Evolutionary conservation across 2,329 filamentous ascomycete genomes (phyloP).

Genomic region (Iodosphaeria phyllophila): DNA sequence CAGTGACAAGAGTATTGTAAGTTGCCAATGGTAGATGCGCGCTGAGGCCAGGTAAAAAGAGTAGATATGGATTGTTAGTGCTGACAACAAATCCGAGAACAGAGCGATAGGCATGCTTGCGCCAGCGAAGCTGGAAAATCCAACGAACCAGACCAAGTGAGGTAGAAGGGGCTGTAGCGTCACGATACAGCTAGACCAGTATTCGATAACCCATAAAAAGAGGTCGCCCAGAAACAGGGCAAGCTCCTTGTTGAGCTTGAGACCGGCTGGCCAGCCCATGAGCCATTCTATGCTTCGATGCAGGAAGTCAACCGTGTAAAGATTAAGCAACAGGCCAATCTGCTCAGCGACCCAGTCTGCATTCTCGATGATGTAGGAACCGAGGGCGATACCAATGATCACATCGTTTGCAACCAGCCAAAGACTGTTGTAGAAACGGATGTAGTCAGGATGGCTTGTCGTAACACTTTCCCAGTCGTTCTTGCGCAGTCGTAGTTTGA

Average conservation of each 20-base stretch:
- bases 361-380: conserved; percentile 95
- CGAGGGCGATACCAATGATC: conserved; percentile 91
- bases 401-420: conserved; percentile 98
- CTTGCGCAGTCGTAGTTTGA: conserved; percentile 75
- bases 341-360: conserved; percentile 64
- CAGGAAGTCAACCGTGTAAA: conserved; percentile 76
- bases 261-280: conserved; percentile 83
- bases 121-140: conserved; percentile 85
- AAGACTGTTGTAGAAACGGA: conserved; percentile 94
- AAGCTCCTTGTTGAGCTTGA: conserved; percentile 89
- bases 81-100: conserved; percentile 81
- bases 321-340: conserved; percentile 56
- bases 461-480: conserved; percentile 92
- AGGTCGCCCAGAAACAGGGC: conserved; percentile 88
- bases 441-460: conserved; percentile 90
- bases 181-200: conserved; percentile 78
- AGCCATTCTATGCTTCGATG: conserved; percentile 85
- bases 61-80: conserved; percentile 90
- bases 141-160: conserved; percentile 76
- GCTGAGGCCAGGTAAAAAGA: conserved; percentile 95
- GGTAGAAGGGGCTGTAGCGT: conserved; percentile 67
- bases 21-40: conserved; percentile 95
- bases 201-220: conserved; percentile 96
- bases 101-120: conserved; percentile 94
- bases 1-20: conserved; percentile 90